phyloP scores from a whole-genome alignment of 768 basidiomycete species.

The Boletus rubropictus region DNA sequence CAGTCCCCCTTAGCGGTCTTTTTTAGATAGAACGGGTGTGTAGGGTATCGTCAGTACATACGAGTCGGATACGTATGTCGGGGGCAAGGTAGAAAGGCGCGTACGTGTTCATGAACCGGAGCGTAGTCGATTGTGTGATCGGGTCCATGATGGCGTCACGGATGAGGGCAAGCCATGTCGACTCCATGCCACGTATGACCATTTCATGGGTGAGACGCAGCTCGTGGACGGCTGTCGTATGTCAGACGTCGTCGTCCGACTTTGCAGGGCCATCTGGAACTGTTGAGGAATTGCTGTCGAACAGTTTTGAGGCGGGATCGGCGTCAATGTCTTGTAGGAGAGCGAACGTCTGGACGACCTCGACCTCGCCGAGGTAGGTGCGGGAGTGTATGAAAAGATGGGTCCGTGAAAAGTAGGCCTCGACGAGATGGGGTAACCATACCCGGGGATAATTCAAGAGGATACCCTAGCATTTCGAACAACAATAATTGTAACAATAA shows the following conservation, averaged over 20 bases:
- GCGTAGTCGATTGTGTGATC: constrained; percentile 9
- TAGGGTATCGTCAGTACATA: constrained; percentile 16
- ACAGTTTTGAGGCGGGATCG: not conserved
- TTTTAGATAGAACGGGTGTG: too few species aligned
- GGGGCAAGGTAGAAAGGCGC: not conserved
- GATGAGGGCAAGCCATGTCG: constrained; percentile 13
- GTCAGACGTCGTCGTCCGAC: not conserved
- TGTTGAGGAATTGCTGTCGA: too few species aligned
- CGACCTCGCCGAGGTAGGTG: constrained; percentile 11
- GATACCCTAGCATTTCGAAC: too few species aligned
- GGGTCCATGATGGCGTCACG: constrained; percentile 10
- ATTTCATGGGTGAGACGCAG: constrained; percentile 21
- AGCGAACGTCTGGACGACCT: constrained; percentile 20
- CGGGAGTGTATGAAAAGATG: too few species aligned
- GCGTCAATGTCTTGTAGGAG: constrained; percentile 12
- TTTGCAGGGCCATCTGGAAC: too few species aligned
- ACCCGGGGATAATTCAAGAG: too few species aligned
- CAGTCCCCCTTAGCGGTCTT: constrained; percentile 16
- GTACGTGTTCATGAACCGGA: constrained; percentile 19
- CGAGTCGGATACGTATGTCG: too few species aligned
- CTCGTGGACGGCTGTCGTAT: not conserved
- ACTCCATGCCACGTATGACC: too few species aligned
- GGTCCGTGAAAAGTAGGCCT: constrained; percentile 11
- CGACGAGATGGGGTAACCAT: too few species aligned
- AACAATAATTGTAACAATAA: too few species aligned